These are phyloP conservation scores for Ascocoryne sarcoides DNA, from an alignment of 2,329 filamentous ascomycete genomes.

Conservation along the genomic window DNA sequence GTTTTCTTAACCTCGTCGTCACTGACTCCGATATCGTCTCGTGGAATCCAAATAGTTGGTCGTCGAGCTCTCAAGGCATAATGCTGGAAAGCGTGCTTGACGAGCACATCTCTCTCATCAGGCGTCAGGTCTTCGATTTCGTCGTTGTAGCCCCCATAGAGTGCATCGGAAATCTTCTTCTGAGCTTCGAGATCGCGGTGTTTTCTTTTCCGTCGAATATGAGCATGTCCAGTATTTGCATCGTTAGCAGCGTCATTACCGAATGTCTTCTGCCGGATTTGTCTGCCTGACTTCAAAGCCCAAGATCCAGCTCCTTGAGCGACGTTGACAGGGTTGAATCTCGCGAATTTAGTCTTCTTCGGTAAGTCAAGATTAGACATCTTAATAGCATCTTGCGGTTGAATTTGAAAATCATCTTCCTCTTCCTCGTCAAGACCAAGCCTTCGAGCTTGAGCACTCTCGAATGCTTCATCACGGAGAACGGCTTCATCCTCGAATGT, in stretches of 20 bases:
- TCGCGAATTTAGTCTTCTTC: slow-evolving; percentile 11
- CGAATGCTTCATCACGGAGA: slow-evolving; percentile 81
- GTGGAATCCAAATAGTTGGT: slow-evolving; percentile 88
- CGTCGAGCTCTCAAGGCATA: slow-evolving; percentile 74
- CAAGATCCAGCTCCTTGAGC: slow-evolving; percentile 23
- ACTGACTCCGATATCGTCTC: slow-evolving; percentile 80
- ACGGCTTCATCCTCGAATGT: slow-evolving; percentile 94
- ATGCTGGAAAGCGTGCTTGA: slow-evolving; percentile 85
- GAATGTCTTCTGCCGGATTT: slow-evolving; percentile 32
- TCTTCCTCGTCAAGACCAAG: slow-evolving; percentile 53
- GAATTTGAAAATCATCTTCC: slow-evolving; percentile 30
- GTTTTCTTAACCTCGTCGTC: slow-evolving; percentile 85
- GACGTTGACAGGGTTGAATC: slow-evolving; percentile 24
- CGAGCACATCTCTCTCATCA: slow-evolving; percentile 76
- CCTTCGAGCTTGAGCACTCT: slow-evolving; percentile 63
- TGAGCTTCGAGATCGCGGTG: slow-evolving; percentile 63
- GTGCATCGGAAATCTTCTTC: slow-evolving; percentile 61
- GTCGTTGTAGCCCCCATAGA: slow-evolving; percentile 82
- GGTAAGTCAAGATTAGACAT: slow-evolving; percentile 35
- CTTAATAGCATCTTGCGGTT: slow-evolving; percentile 31
- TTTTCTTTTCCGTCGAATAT: slow-evolving; percentile 32
- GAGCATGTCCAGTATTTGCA: slow-evolving; percentile 20
- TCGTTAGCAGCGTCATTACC: slow-evolving; percentile 41
- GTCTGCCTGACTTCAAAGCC: slow-evolving; percentile 21
- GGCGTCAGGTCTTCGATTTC: slow-evolving; percentile 92